Base-by-base conservation (phyloP, 768 basidiomycete genomes). In the Pulveroboletus sp. region DNA sequence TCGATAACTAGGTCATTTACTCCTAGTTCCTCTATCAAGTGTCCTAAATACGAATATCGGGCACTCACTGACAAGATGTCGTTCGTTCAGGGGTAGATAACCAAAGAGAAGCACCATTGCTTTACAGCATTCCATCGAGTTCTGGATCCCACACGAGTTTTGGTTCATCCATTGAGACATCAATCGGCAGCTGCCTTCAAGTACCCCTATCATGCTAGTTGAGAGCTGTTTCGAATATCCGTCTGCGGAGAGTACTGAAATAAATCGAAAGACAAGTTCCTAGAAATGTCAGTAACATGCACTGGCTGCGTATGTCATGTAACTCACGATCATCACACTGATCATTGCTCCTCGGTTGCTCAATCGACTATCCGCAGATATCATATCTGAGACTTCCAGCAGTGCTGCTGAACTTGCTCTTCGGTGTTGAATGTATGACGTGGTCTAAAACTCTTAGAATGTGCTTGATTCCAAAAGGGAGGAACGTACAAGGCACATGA, bases 351-450 rank as follows among this genome's bases (percentile, higher is more conserved):
- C 42, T 39, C 50, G 43, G 34, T 47, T 34, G n/a, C 19, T 40
- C 10, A 43, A 27, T 32, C 35, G 38, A 33, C 27, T 23, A 7
- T 48, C 14, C 10, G 34, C 19, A 19, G 33, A 33, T 13, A 43
- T 33, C 23, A 52, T 24, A 38, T 50, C 45, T 0, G 53, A 47
- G 20, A 36, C 19, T 13, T 50, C 45, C 34, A 46, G 35, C 21
- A 47, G 14, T 13, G 9, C 6, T 25, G 17, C 52, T 1, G 49
- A 52, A 32, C 43, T 39, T 27, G 39, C 19, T 49, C 13, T 42
- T 11, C 73, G 53, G 56, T 78, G 74, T 51, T 67, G 72, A 39
- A 86, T 65, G 76, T 81, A 86, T 20, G 71, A 70, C 27, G 73
- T 67, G 12, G 77, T 80, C 84, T 84, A 45, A 25, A 49, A 24